phyloP scores from a whole-genome alignment of 2,329 filamentous ascomycete genomes.

The Apiospora koreana region DNA sequence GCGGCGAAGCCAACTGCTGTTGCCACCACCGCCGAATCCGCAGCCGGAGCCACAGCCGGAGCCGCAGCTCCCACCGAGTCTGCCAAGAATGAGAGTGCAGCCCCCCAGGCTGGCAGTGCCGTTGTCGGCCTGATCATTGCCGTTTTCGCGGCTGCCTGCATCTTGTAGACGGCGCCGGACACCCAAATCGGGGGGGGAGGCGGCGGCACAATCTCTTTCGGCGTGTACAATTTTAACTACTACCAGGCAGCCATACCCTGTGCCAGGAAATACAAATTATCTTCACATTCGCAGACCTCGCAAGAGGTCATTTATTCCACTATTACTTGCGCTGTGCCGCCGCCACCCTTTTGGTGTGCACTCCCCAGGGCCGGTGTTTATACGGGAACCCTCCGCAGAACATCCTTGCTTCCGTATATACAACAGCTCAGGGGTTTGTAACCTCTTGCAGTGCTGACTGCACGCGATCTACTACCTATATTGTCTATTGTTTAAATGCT shows the following conservation, averaged over 20 bases:
- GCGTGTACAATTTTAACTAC: constrained; percentile 1
- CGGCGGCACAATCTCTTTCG: neutral
- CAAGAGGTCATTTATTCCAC: neutral
- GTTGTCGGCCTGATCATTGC: constrained; percentile 57
- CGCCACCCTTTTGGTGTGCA: neutral
- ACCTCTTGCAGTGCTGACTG: neutral
- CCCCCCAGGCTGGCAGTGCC: constrained; percentile 49
- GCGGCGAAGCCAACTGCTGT: constrained; percentile 28
- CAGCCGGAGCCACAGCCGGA: constrained; percentile 28
- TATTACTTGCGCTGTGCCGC: neutral
- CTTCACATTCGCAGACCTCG: neutral
- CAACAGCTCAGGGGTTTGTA: neutral
- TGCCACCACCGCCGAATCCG: constrained; percentile 25
- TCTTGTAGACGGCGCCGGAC: constrained; percentile 24
- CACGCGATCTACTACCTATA: neutral
- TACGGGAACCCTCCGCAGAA: neutral
- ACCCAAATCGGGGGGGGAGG: neutral
- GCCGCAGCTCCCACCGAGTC: constrained; percentile 34
- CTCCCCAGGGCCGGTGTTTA: neutral
- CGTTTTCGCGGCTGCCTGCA: constrained; percentile 50
- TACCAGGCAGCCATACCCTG: neutral
- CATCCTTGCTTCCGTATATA: neutral
- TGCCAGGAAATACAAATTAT: neutral
- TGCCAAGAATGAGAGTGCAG: constrained; percentile 46
- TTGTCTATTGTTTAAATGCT: constrained; percentile 12